Percentiles rank a stretch among this genome's conserved stretches.
Conservation (phyloP, 331 rosid species). For the Stylosanthes scabra region DNA sequence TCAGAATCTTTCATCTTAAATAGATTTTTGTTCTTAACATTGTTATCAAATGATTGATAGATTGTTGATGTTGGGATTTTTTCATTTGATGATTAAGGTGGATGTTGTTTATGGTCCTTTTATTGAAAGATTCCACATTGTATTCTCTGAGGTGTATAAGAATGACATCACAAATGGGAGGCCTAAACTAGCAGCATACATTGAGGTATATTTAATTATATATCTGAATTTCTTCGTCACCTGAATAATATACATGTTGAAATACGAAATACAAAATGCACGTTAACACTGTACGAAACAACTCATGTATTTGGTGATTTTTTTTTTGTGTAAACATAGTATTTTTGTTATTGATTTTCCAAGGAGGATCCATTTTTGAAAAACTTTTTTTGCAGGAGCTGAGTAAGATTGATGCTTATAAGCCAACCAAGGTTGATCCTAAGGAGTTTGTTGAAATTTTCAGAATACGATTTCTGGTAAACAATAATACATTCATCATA, state of each 20-base stretch:
- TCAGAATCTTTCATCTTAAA: neutral
- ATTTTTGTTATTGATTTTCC: neutral
- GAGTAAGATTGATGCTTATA: constrained; percentile 52
- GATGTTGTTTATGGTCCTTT: constrained; percentile 61
- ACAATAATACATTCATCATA: neutral
- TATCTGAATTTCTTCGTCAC: too few relatives aligned
- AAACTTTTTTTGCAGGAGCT: constrained; percentile 44
- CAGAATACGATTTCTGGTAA: constrained; percentile 36
- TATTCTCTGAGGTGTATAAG: constrained; percentile 48
- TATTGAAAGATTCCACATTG: constrained; percentile 55
- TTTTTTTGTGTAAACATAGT: too few relatives aligned
- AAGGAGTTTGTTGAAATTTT: constrained; percentile 28
- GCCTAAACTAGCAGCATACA: constrained; percentile 61
- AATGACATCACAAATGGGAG: constrained; percentile 58
- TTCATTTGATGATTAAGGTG: constrained; percentile 48
- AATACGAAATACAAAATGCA: too few relatives aligned
- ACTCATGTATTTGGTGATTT: too few relatives aligned
- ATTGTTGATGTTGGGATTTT: neutral
- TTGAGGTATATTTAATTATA: constrained; percentile 47
- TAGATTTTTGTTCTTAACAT: neutral
- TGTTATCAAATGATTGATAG: neutral
- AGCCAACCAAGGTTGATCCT: constrained; percentile 55
- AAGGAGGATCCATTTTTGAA: neutral
- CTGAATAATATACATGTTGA: too few relatives aligned
- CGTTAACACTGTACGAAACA: too few relatives aligned